Conservation (phyloP, 2,329 filamentous ascomycete species). For the Emergomyces africanus region DNA sequence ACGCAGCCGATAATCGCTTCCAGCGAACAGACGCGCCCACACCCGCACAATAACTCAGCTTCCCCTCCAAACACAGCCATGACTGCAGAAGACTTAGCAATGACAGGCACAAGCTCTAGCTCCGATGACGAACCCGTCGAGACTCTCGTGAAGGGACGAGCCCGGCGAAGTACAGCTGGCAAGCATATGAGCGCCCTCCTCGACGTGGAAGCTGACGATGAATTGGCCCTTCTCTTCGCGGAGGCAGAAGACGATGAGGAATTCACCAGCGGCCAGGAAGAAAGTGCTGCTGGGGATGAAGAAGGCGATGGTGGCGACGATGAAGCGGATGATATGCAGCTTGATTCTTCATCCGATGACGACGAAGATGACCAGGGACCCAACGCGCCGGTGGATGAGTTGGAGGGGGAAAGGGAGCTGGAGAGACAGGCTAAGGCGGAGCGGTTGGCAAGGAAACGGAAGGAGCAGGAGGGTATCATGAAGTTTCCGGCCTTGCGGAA, state of each 20-base stretch:
- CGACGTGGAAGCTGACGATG: constrained; percentile 56
- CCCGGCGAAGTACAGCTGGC: constrained; percentile 68
- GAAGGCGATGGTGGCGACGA: constrained; percentile 33
- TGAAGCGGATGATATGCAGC: constrained; percentile 61
- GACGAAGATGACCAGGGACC: constrained; percentile 66
- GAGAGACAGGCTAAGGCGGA: constrained; percentile 62
- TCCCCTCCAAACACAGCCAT: not conserved
- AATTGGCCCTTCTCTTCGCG: constrained; percentile 61
- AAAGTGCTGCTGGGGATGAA: constrained; percentile 41
- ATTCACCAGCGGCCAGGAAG: constrained; percentile 36
- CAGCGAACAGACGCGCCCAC: not conserved
- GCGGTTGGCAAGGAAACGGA: constrained; percentile 62
- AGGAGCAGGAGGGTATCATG: constrained; percentile 60
- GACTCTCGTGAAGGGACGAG: constrained; percentile 59
- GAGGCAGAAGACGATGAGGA: constrained; percentile 56
- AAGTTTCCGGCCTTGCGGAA: constrained; percentile 46
- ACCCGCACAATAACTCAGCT: too few species aligned
- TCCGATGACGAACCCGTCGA: constrained; percentile 3
- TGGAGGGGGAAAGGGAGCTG: constrained; percentile 79
- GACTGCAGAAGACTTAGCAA: not conserved
- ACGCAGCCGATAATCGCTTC: not conserved
- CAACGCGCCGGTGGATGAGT: constrained; percentile 44
- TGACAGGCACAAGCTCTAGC: not conserved
- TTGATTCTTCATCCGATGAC: constrained; percentile 75
- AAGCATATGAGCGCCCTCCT: constrained; percentile 71